Percentiles rank a stretch among this genome's conserved stretches.
Evolutionary conservation across 305 asterid species (phyloP).

Genomic region (Coffea humblotiana): DNA sequence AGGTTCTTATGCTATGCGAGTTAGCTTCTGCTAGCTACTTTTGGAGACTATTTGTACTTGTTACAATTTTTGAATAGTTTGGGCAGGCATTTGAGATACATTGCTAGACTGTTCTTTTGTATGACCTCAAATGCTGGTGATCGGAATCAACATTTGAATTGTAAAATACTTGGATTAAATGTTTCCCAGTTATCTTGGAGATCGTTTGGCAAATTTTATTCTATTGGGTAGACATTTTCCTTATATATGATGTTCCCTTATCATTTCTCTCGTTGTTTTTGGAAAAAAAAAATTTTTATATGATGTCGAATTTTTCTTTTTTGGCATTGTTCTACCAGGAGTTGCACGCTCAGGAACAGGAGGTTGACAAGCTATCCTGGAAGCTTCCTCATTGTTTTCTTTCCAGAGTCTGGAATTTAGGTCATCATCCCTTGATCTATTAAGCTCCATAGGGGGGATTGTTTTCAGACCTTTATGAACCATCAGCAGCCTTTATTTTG

Average conservation of each 20-base stretch:
- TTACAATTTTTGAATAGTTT: not conserved
- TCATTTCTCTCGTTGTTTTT: not conserved
- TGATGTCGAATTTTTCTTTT: slow-evolving; percentile 5
- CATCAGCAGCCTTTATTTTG: slow-evolving; percentile 2
- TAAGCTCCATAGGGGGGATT: not conserved
- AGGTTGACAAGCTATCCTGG: slow-evolving; percentile 13
- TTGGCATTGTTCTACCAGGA: slow-evolving; percentile 7
- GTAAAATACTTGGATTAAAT: not conserved
- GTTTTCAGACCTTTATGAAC: slow-evolving; percentile 8
- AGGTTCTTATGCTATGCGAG: too few relatives aligned
- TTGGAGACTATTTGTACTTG: too few relatives aligned
- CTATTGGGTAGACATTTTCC: not conserved
- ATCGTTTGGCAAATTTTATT: not conserved
- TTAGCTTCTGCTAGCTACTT: too few relatives aligned
- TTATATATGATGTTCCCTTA: not conserved
- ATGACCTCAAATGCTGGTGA: not conserved
- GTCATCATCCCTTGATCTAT: slow-evolving; percentile 11
- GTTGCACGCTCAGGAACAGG: slow-evolving; percentile 19
- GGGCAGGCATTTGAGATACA: not conserved
- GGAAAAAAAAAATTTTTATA: not conserved
- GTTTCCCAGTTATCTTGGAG: not conserved
- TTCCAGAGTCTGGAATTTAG: slow-evolving; percentile 8
- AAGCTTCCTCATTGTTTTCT: slow-evolving; percentile 12
- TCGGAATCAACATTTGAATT: not conserved
- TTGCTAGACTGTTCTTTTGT: not conserved